Evolutionary conservation across 345 rosid species (phyloP).

Genomic region (Eucalyptus rudis): DNA sequence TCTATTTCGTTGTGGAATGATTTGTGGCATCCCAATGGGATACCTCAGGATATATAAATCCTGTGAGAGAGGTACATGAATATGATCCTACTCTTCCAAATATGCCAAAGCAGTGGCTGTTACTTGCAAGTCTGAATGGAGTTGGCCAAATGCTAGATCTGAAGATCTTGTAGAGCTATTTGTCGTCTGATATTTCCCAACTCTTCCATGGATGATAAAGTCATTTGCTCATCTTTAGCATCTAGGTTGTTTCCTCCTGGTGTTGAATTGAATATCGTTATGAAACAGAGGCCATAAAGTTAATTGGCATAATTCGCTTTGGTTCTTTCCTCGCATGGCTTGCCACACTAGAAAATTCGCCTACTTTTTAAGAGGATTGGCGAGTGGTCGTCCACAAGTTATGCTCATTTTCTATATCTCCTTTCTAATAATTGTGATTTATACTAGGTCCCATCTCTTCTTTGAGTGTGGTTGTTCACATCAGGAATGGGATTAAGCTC

Average conservation of each 20-base stretch:
- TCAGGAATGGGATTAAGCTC: background rate
- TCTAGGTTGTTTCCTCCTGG: background rate
- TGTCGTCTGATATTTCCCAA: background rate
- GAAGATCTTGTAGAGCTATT: background rate
- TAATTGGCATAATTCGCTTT: background rate
- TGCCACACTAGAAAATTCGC: background rate
- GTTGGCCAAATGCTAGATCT: background rate
- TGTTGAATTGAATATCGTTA: background rate
- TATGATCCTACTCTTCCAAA: background rate
- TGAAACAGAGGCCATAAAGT: background rate
- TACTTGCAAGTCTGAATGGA: background rate
- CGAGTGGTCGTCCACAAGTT: background rate
- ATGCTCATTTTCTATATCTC: background rate
- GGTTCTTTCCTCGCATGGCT: background rate
- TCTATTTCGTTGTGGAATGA: background rate
- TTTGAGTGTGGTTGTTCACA: background rate
- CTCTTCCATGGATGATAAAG: background rate
- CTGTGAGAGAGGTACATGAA: background rate
- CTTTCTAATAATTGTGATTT: background rate
- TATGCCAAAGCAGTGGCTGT: background rate
- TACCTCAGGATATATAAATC: too few relatives aligned
- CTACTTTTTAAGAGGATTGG: background rate
- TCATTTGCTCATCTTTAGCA: background rate
- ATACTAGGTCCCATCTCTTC: background rate
- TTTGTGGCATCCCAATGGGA: background rate